Base-by-base conservation (phyloP, 208 protist species). In the Leishmania aethiopica region DNA sequence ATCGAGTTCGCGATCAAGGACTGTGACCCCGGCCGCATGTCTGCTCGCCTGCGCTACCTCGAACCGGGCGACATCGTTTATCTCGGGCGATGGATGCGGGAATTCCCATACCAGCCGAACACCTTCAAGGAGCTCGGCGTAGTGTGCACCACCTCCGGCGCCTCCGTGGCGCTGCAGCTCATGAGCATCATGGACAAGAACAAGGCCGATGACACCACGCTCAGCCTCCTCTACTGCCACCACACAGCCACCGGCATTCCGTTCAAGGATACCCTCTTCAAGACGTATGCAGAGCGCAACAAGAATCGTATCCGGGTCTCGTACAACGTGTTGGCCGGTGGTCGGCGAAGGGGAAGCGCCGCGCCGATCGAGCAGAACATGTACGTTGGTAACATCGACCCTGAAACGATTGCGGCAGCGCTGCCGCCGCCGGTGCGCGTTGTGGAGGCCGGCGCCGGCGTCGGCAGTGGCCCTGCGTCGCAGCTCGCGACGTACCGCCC, bases 1-100 rank as follows among this genome's bases (percentile, higher is more conserved):
- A 94, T 97, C 53, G 92, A 96, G 76, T 96, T 97, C 78, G 95
- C 92, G 6, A 95, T 97, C 62, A 92, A 92, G 49, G 90, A 94
- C 71, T 89, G 89, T 66, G 90, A 95, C 79, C 92, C 92, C 6
- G 95, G 95, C 1, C 88, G 91, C 53, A 96, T 97, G 95, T 93
- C 92, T 4, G 86, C 88, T 22, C 86, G 91, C 3, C 89, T 97
- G 70, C 93, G 92, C 35, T 85, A 86, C 55, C 88, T 97, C 47
- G 86, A 92, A 78, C 88, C 80, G 28, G 95, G 95, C 60, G 95
- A 97, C 66, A 80, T 90, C 6, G 87, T 96, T 3, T 92, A 94
- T 75, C 89, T 97, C 22, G 95, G 95, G 0, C 92, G 95, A 22
- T 97, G 95, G 93, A 95, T 96, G 90, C 87, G 84, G 51, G 93